Conservation (phyloP, 306 rosid genomes). For the Glycine latifolia region DNA sequence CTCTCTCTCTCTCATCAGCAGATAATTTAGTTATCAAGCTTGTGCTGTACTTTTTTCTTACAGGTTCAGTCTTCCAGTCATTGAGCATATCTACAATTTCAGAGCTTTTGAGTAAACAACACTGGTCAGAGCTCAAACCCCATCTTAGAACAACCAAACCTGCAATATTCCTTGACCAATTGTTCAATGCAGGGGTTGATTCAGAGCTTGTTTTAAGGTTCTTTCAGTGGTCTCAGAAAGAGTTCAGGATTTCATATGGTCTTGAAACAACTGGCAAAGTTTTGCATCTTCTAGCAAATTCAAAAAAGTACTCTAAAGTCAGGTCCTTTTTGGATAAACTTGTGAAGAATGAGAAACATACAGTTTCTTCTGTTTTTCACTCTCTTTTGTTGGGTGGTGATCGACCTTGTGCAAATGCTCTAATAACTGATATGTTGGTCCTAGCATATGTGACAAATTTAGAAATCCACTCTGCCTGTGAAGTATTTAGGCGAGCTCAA, state of each 20-base stretch:
- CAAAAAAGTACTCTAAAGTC: conserved; percentile 62
- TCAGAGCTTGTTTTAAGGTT: conserved; percentile 67
- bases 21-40: conserved; percentile 10
- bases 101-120: conserved; percentile 75
- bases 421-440: conserved; percentile 68
- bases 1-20: neutral
- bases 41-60: conserved; percentile 10
- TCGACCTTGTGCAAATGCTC: conserved; percentile 51
- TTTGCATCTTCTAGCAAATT: conserved; percentile 59
- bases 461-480: conserved; percentile 53
- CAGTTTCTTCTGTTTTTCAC: conserved; percentile 66
- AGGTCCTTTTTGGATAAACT: conserved; percentile 66
- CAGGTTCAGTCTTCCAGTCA: conserved; percentile 43
- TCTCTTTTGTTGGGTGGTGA: conserved; percentile 49
- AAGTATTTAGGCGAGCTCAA: conserved; percentile 69
- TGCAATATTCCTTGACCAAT: conserved; percentile 56
- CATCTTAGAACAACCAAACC: conserved; percentile 57
- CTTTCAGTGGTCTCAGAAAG: conserved; percentile 74
- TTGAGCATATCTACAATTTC: conserved; percentile 48
- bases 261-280: conserved; percentile 65
- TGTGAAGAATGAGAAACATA: conserved; percentile 58
- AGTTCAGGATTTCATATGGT: conserved; percentile 52
- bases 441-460: conserved; percentile 64
- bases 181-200: conserved; percentile 59
- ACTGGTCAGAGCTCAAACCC: conserved; percentile 72